Base-by-base conservation (phyloP, 2,329 filamentous ascomycete genomes). In the Aspergillus bombycis region DNA sequence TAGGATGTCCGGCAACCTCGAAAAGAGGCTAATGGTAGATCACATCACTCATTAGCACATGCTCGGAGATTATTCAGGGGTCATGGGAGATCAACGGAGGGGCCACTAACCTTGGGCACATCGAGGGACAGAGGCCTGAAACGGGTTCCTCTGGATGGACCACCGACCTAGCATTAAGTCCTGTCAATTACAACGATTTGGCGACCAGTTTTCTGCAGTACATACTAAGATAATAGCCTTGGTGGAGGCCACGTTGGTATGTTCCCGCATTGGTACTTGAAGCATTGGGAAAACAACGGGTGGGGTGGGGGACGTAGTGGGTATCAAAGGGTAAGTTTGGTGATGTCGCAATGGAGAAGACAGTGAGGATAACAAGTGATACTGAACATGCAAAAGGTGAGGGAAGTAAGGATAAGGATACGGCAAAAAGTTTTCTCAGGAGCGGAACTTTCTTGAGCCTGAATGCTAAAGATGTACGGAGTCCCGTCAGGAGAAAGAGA, bases 1-100 rank as follows among this genome's bases (percentile, higher is more conserved):
- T 98, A 72, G 94, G 93, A 81, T 99, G 95, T 72, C 95, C 95
- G 71, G 95, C 95, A 75, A 99, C 93, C 79, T 97, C 94, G 84
- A 99, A 98, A 71, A 99, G 91, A 68, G 95, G 95, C 93, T 96
- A 69, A 43, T 66, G 60, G 53, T 60, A 60, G 43, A 62, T 30
- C 34, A 28, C 14, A 62, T 30, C 43, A 26, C 23, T 57, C 45
- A 55, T 43, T 53, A 32, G 46, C 41, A 56, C 30, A 52, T 53
- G 48, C 28, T 30, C 58, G 41, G 41, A 56, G 41, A 58, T 61
- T 30, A 41, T 45, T 55, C 50, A 55, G 38, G 41, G 57, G 45
- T 57, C 26, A 45, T 53, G 53, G 54, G 38, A 28, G 52, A 21
- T 54, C 52, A n/a, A 63, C 59, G 63, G 46, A 63, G 66, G 63